phyloP scores from a whole-genome alignment of 441 rosid genomes.

The Populus hybrid region DNA sequence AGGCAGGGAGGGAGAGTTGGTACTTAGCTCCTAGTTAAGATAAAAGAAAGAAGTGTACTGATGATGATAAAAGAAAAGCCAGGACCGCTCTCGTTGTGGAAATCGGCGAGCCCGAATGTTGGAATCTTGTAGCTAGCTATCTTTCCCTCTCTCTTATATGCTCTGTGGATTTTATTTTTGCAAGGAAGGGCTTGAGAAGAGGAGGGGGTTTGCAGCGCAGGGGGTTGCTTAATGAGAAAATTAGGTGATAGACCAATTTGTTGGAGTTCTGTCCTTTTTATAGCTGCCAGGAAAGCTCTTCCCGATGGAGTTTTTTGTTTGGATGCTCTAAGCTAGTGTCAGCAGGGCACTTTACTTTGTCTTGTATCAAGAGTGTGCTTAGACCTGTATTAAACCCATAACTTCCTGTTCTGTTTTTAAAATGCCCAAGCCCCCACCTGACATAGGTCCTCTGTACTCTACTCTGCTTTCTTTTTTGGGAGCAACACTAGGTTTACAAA shows the following conservation, averaged over 20 bases:
- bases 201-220: conserved; percentile 7
- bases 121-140: conserved; percentile 46
- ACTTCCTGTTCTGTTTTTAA: conserved; percentile 7
- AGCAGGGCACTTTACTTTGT: conserved; percentile 18
- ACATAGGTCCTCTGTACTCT: neutral
- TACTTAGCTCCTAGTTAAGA: neutral
- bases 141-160: neutral
- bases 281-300: conserved; percentile 47
- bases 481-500: neutral
- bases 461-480: neutral
- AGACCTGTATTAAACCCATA: conserved; percentile 17
- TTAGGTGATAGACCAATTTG: conserved; percentile 26
- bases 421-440: conserved; percentile 19
- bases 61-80: conserved; percentile 47
- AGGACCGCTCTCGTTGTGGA: conserved; percentile 36
- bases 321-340: conserved; percentile 23
- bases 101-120: neutral
- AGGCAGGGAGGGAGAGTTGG: conserved; percentile 6
- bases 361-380: neutral
- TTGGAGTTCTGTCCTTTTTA: conserved; percentile 34
- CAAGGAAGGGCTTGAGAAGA: conserved; percentile 21
- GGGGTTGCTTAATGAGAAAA: conserved; percentile 19
- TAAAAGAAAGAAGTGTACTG: conserved; percentile 6
- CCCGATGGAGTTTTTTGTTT: conserved; percentile 26
- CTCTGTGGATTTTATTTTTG: conserved; percentile 12